phyloP scores from a whole-genome alignment of 257 asterid genomes.

The Voacanga thouarsii region DNA sequence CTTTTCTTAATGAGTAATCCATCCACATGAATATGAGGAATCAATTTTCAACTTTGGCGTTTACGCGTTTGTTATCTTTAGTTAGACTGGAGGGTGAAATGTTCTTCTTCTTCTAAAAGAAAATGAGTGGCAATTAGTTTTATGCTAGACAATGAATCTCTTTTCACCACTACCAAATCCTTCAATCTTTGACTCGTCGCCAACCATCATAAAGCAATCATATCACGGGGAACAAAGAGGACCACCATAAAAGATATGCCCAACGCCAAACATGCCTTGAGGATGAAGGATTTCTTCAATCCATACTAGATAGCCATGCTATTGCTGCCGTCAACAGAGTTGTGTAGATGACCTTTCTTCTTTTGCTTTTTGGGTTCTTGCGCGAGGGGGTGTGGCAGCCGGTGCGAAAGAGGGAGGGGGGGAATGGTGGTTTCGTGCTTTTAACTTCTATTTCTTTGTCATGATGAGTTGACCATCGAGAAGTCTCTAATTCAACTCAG shows the following conservation, averaged over 20 bases:
- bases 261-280: constrained; percentile 21
- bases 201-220: neutral
- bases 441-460: too few relatives aligned
- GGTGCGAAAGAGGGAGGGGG: too few relatives aligned
- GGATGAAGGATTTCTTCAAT: constrained; percentile 19
- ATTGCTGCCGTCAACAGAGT: neutral
- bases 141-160: neutral
- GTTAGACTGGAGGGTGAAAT: too few relatives aligned
- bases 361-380: too few relatives aligned
- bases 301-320: neutral
- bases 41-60: neutral
- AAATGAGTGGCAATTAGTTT: neutral
- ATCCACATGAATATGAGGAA: neutral
- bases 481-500: neutral
- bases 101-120: too few relatives aligned
- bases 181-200: neutral
- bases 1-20: neutral
- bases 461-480: too few relatives aligned
- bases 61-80: constrained; percentile 5
- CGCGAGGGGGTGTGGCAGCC: too few relatives aligned
- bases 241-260: neutral
- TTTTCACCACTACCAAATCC: neutral
- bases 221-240: neutral
- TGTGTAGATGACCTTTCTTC: too few relatives aligned
- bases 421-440: too few relatives aligned